Evolutionary conservation across 2,329 filamentous ascomycete genomes (phyloP).

Genomic region (Stemphylium beticola): DNA sequence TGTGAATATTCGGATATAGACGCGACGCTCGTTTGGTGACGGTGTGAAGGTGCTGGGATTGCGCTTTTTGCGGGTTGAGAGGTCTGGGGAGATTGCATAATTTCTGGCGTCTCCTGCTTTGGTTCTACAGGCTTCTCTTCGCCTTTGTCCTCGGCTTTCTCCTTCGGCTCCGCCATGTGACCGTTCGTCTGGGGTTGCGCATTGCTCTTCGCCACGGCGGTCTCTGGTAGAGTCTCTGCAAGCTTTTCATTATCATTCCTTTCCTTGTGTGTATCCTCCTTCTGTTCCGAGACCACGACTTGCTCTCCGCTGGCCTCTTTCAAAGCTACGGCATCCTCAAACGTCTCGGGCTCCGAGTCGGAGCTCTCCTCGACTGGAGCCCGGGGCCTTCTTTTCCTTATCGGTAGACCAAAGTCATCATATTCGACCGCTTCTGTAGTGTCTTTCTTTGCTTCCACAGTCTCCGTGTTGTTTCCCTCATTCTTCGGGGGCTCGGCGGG

Average conservation of each 20-base stretch:
- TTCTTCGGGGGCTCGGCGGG: slow-evolving; percentile 37
- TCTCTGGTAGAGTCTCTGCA: slow-evolving; percentile 9
- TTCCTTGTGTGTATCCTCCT: slow-evolving; percentile 18
- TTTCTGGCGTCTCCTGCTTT: slow-evolving; percentile 1
- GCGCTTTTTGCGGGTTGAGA: slow-evolving; percentile 18
- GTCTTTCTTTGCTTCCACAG: slow-evolving; percentile 15
- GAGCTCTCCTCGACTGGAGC: slow-evolving; percentile 36
- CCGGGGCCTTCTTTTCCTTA: slow-evolving; percentile 55
- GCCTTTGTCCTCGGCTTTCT: slow-evolving; percentile 14
- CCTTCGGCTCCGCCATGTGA: slow-evolving; percentile 15
- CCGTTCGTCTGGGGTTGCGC: slow-evolving; percentile 21
- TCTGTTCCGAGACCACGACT: slow-evolving; percentile 30
- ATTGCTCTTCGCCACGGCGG: slow-evolving; percentile 14
- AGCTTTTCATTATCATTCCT: slow-evolving; percentile 8
- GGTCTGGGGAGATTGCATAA: background rate
- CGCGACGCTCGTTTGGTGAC: slow-evolving; percentile 19
- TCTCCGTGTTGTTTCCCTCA: slow-evolving; percentile 27
- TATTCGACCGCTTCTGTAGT: slow-evolving; percentile 53
- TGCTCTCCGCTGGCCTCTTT: slow-evolving; percentile 34
- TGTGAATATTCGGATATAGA: slow-evolving; percentile 86
- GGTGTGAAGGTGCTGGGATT: slow-evolving; percentile 10
- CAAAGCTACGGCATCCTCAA: slow-evolving; percentile 37
- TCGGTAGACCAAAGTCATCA: slow-evolving; percentile 75
- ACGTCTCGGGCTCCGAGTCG: slow-evolving; percentile 35
- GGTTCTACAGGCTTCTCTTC: slow-evolving; percentile 1